Evolutionary conservation across 768 basidiomycete genomes (phyloP), one percentile per base, ranked within the genome.

Genomic region (Boletus reticuloceps): DNA sequence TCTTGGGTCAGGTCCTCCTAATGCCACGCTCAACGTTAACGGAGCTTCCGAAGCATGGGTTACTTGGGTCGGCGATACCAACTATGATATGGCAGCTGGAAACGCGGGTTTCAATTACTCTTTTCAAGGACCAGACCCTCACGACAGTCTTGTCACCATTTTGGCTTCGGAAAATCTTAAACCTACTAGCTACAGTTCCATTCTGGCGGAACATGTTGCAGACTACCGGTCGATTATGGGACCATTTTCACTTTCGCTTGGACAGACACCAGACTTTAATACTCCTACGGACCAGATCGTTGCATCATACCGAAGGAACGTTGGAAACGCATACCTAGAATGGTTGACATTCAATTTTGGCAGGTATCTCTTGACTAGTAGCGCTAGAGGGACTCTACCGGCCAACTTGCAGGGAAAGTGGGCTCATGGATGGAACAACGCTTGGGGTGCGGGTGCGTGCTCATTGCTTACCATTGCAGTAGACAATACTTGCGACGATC

Each of bases 321-420:
- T 69, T 8, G 86, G 85, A 7, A 81, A 89, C 57, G 62, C 78
- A 32, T 89, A 89, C 63, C 59, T 91, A 25, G 88, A 91, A 66
- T 89, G 86, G 86, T 47, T 91, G 37, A 54, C 83, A 57, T 89
- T 90, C 70, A 88, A 89, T 64, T 85, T 77, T 61, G 88, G 86
- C 20, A 74, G 88, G 47, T 89, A 90, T 60, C 63, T 90, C 63
- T 74, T 89, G 20, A 73, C 76, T 27, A 78, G 79, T 55, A 86
- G 85, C 59, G 80, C 83, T 10, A 74, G 86, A 58, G 85, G 89
- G 2, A 58, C 59, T 3, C 73, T 91, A 20, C 88, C 88, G 0
- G 80, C 86, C 9, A 90, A 90, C 67, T 60, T 91, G 55, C 89
- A 89, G 60, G 89, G 88, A 1, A 84, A 83, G 60, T 90, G 88